Percentiles rank a stretch among this genome's conserved stretches.
Evolutionary conservation across 768 basidiomycete genomes (phyloP).

Genomic region (Candolleomyces aberdarensis): DNA sequence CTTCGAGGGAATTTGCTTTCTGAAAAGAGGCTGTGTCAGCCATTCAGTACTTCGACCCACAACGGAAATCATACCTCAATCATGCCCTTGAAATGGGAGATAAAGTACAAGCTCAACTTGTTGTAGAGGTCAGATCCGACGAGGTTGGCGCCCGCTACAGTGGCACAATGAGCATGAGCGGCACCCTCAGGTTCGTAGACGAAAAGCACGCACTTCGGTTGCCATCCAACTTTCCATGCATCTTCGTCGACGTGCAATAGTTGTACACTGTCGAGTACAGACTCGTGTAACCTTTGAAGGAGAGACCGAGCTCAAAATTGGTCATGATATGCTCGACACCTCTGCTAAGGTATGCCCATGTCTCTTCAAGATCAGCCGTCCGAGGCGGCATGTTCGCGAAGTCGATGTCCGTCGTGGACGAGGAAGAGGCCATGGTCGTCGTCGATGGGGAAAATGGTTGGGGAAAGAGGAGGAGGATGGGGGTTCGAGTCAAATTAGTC

Average conservation of each 20-base stretch:
- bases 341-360: conserved; percentile 81
- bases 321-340: conserved; percentile 93
- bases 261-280: conserved; percentile 94
- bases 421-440: conserved; percentile 29
- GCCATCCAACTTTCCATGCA: conserved; percentile 60
- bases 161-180: neutral
- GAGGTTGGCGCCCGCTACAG: conserved; percentile 84
- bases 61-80: conserved; percentile 33
- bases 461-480: conserved; percentile 1
- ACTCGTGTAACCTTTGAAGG: conserved; percentile 70
- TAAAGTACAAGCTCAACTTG: conserved; percentile 87
- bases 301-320: conserved; percentile 78
- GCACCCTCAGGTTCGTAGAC: conserved; percentile 9
- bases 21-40: conserved; percentile 29
- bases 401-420: conserved; percentile 25
- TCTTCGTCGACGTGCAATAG: conserved; percentile 91
- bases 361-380: conserved; percentile 76
- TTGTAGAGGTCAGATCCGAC: conserved; percentile 98
- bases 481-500: conserved; percentile 7
- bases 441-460: conserved; percentile 19
- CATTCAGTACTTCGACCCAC: neutral
- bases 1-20: conserved; percentile 80
- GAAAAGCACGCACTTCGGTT: conserved; percentile 62
- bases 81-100: conserved; percentile 76
- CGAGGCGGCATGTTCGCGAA: conserved; percentile 57